These are phyloP conservation scores for Xylaria arbuscula DNA, from an alignment of 2,329 filamentous ascomycete genomes.

Conservation along the genomic window DNA sequence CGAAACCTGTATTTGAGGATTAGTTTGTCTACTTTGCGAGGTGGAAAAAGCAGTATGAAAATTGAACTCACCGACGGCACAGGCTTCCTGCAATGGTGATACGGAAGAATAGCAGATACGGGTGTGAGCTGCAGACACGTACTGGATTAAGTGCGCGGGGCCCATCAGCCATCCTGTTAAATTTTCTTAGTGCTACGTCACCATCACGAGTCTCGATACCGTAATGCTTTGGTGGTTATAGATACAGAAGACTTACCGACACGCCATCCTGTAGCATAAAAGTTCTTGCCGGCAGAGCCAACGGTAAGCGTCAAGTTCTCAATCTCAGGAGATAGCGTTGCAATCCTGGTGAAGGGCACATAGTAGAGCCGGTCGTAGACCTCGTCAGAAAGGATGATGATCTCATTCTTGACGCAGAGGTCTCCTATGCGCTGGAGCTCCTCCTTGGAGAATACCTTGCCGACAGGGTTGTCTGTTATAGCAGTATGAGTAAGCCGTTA, in stretches of 20 bases:
- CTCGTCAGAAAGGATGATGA: conserved; percentile 92
- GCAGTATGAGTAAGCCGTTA: conserved; percentile 29
- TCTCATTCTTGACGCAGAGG: conserved; percentile 89
- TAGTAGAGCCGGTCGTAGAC: conserved; percentile 97
- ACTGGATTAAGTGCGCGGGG: conserved; percentile 86
- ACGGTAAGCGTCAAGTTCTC: conserved; percentile 91
- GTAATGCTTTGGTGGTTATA: not conserved
- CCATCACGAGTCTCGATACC: not conserved
- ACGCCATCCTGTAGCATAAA: conserved; percentile 97
- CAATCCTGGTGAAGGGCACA: conserved; percentile 91
- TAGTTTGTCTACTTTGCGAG: conserved; percentile 1
- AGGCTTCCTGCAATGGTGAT: conserved; percentile 92
- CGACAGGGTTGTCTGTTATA: conserved; percentile 85
- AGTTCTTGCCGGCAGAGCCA: conserved; percentile 96
- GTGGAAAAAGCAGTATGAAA: not conserved
- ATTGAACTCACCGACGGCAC: conserved; percentile 74
- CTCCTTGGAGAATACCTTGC: conserved; percentile 88
- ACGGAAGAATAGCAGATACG: conserved; percentile 96
- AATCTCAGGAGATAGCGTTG: conserved; percentile 89
- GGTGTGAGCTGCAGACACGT: conserved; percentile 92
- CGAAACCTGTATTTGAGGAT: conserved; percentile 68
- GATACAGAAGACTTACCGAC: conserved; percentile 63
- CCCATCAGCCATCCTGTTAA: conserved; percentile 85
- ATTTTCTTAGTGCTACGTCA: conserved; percentile 18
- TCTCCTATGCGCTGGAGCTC: conserved; percentile 89